Evolutionary conservation across 352 stramenopile species (phyloP).

Genomic region (Phytophthora palmivora): DNA sequence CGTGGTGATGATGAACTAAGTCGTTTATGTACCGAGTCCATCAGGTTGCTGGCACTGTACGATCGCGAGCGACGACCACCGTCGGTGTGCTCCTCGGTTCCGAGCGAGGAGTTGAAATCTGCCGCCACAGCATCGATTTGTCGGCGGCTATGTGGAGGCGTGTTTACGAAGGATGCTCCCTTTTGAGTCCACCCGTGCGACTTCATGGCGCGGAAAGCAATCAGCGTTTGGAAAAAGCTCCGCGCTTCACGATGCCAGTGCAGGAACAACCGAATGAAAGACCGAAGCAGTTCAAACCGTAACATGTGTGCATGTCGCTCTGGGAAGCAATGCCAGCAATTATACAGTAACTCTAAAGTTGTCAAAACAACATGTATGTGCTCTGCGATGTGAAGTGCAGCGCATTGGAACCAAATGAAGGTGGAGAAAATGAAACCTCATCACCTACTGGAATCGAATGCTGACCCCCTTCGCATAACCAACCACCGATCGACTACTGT

Average conservation of each 20-base stretch:
- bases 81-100: slow-evolving; percentile 65
- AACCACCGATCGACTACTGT: no score
- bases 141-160: slow-evolving; percentile 81
- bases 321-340: slow-evolving; percentile 91
- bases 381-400: slow-evolving; percentile 81
- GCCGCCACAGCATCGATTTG: slow-evolving; percentile 89
- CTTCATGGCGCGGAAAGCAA: slow-evolving; percentile 89
- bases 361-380: slow-evolving; percentile 89
- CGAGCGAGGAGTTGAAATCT: slow-evolving; percentile 88
- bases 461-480: slow-evolving; percentile 89
- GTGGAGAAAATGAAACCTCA: slow-evolving; percentile 84
- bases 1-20: slow-evolving; percentile 68
- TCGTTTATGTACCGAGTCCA: slow-evolving; percentile 86
- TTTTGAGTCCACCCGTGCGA: slow-evolving; percentile 87
- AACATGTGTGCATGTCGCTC: slow-evolving; percentile 89
- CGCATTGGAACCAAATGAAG: slow-evolving; percentile 90
- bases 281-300: slow-evolving; percentile 80
- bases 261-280: slow-evolving; percentile 83
- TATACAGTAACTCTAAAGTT: slow-evolving; percentile 90
- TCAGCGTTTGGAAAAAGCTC: slow-evolving; percentile 88
- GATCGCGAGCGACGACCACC: slow-evolving; percentile 66
- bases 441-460: slow-evolving; percentile 89
- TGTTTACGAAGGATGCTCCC: slow-evolving; percentile 88
- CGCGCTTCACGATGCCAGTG: slow-evolving; percentile 91
- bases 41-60: slow-evolving; percentile 85